Evolutionary conservation across 192 early-diverging fungal species (phyloP), one percentile per base, ranked within the genome.

Genomic region (Dissophora globulifera): DNA sequence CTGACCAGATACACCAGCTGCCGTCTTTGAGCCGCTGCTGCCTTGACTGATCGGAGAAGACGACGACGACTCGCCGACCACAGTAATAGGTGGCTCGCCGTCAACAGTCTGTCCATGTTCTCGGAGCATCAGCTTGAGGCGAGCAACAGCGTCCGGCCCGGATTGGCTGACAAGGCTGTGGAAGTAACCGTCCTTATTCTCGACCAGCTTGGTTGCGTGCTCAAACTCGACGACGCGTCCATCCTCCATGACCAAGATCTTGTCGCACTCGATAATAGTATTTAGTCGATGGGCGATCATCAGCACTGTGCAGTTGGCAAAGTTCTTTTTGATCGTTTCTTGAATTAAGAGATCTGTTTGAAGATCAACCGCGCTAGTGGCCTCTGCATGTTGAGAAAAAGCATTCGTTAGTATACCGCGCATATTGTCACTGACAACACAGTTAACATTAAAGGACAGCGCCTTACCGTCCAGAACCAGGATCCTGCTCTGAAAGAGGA

Each of bases 211-310:
- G 23, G 58, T 35, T 9, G 75, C 60, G 25, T 67, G 69, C 40
- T 82, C 81, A 62, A 78, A 82, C 67, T 85, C 80, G 3, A 78
- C 79, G 6, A 85, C 83, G n/a, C 57, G 55, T 31, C 83, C 83
- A 41, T 74, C 78, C 32, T 81, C 74, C 64, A 87, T 72, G 8
- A 86, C 85, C 33, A 87, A 41, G 17, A 87, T 80, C 46, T 72
- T 71, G 54, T 87, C 86, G 46, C 83, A 82, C 30, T 87, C 86
- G 61, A 87, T 72, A 40, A 87, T 83, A 3, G 83, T 85, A 40
- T 79, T 78, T 32, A 88, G 60, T 47, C 87, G 84, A 47, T 91
- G 90, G 1, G 89, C 89, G 71, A 91, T 89, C 20, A 86, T 88
- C 9, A 91, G 57, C 9, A 91, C 82, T 2, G 89, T 91, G 67